Percentiles rank a stretch among this genome's conserved stretches.
Conservation (phyloP, 306 rosid species). For the Geum urbanum region DNA sequence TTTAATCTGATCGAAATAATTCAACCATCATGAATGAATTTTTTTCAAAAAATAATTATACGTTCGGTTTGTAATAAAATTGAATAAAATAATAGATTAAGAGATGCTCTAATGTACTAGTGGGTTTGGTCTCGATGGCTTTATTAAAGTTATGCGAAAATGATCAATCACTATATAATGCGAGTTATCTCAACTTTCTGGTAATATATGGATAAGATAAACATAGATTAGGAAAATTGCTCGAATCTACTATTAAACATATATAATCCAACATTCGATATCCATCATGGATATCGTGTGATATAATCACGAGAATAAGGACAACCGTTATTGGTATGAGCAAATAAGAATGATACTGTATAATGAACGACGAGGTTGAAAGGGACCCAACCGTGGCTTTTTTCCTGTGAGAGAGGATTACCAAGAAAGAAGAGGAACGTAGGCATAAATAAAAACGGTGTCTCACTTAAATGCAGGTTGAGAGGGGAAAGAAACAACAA, state of each 20-base stretch:
- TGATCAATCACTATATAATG: too few relatives aligned
- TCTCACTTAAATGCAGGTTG: background rate
- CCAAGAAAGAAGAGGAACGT: background rate
- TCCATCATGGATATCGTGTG: background rate
- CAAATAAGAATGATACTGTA: background rate
- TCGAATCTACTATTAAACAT: background rate
- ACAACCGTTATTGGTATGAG: background rate
- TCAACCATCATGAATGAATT: too few relatives aligned
- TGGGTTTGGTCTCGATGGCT: too few relatives aligned
- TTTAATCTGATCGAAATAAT: too few relatives aligned
- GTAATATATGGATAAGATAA: background rate
- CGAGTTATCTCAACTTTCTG: too few relatives aligned
- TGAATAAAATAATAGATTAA: too few relatives aligned
- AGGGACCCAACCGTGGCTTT: conserved; percentile 9
- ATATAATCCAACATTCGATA: background rate
- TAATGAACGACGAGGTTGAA: background rate
- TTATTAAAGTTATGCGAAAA: too few relatives aligned
- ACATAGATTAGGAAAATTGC: conserved; percentile 3
- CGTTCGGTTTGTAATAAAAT: too few relatives aligned
- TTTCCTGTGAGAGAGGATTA: conserved; percentile 1
- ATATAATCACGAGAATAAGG: conserved; percentile 8
- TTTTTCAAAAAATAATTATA: too few relatives aligned
- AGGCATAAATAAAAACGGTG: conserved; percentile 3
- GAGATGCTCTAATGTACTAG: too few relatives aligned
- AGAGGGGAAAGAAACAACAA: background rate